Base-by-base conservation (phyloP, 352 stramenopile genomes). In the Globisporangium viniferum region DNA sequence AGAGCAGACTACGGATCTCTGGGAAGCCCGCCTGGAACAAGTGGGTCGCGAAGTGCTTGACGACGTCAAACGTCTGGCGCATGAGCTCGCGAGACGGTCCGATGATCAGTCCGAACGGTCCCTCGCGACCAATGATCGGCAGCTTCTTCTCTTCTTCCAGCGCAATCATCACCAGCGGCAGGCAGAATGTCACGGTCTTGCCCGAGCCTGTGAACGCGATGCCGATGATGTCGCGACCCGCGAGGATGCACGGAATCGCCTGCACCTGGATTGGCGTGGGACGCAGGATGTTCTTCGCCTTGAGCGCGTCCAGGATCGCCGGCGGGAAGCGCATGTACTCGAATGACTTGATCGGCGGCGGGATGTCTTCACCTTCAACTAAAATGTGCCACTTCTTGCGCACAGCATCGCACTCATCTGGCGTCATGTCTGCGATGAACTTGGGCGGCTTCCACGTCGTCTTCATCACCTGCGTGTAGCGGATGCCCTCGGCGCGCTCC, bases 241-340 rank as follows among this genome's bases (percentile, higher is more conserved):
- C 90, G 35, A 99, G 85, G 58, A 98, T 98, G 39, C 98, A 98
- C 24, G 98, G 96, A 22, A 99, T 89, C 51, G 97, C 98, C 72
- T 99, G 98, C 70, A 99, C 97, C 83, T 99, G 98, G 78, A 99
- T 99, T 1, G 98, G 97, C 41, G 98, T 99, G 2, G 98, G 98
- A 5, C 93, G 80, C 63, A 93, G 82, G 66, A 99, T 99, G 73
- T 98, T 98, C 78, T 99, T 99, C 24, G 86, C 85, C 55, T 93
- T 82, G 18, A 99, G 85, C 31, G 88, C 88, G 1, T 92, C 79
- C 48, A 99, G 71, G 68, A 99, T 97, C 36, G 94, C 86, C 12
- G 73, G 68, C 2, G 97, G 97, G 68, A 99, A 98, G 57, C 95
- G 97, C 97, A 99, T 99, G 71, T 98, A 92, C 64, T 89, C 79